A percentile compares a stretch with the other conserved stretches of the same genome.
Conservation (phyloP, 1,284 basidiomycete genomes). For the Naganishia sp. region DNA sequence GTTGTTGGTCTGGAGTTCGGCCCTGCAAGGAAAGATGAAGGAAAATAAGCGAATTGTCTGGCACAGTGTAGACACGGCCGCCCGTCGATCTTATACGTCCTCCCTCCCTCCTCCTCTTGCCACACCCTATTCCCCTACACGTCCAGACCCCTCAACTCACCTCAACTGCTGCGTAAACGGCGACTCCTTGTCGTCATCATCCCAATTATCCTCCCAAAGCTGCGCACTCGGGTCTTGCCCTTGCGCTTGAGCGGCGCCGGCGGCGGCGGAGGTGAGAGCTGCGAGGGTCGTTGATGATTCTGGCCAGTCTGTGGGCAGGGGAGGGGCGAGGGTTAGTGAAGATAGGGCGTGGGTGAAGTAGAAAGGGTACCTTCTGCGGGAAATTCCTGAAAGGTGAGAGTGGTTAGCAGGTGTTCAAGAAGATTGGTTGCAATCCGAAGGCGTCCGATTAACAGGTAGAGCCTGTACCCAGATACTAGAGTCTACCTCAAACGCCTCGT, state of each 20-base stretch:
- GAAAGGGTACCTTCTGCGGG: conserved; percentile 45
- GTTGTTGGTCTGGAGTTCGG: conserved; percentile 30
- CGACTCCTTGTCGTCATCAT: conserved; percentile 97
- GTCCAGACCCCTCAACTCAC: conserved; percentile 56
- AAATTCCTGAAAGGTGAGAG: conserved; percentile 44
- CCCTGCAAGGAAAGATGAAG: conserved; percentile 1
- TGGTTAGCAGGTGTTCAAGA: too few relatives aligned
- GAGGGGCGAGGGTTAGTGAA: background rate
- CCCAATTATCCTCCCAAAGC: conserved; percentile 99
- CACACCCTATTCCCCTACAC: background rate
- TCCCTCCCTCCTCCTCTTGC: background rate
- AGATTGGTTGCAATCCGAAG: too few relatives aligned
- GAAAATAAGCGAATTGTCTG: background rate
- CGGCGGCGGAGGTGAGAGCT: conserved; percentile 36
- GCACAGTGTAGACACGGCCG: background rate
- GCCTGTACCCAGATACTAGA: too few relatives aligned
- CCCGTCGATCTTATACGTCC: background rate
- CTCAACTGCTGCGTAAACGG: conserved; percentile 94
- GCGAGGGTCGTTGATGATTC: conserved; percentile 46
- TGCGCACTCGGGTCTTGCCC: conserved; percentile 51
- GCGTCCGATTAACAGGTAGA: too few relatives aligned
- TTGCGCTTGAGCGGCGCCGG: conserved; percentile 13
- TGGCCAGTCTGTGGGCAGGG: conserved; percentile 27
- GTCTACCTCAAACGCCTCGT: too few relatives aligned
- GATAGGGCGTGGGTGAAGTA: background rate